Base-by-base conservation (phyloP, 2,329 filamentous ascomycete genomes). In the Ceratocystis albifundus region DNA sequence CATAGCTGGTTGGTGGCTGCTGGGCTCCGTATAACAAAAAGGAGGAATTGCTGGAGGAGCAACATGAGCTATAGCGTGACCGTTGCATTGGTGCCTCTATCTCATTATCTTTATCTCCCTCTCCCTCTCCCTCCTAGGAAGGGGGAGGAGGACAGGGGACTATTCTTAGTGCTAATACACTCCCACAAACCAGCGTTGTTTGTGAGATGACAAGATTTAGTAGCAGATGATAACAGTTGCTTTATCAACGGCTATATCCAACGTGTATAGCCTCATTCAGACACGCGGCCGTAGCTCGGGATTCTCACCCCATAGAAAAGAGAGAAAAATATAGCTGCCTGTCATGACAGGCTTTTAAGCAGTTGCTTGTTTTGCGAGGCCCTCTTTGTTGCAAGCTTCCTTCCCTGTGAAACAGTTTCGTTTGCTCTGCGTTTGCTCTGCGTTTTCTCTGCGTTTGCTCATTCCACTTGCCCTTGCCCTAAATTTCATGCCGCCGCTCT, bases 361-460 rank as follows among this genome's bases (percentile, higher is more conserved):
- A 57, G 25, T 57, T 57, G 53, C 53, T 57, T 57, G 53, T 57
- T 57, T 57, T 30, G 25, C 32, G 25, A 57, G 53, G 25, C 53
- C 53, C 53, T 57, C 53, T 36, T 36, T 36, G 8, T 12, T 36
- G 32, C 32, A 36, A 36, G 32, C 10, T 36, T 36, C 10, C 10
- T 36, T 36, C 10, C 10, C n/a, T 22, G 22, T 30, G 53, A 57
- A 57, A 57, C 53, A n/a, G 53, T 57, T 57, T 57, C 53, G 53
- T 57, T 57, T 57, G 22, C 10, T 10, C 2, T 53, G 20, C 50
- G 50, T 28, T 55, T 55, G 4, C 50, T 1, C 50, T 55, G 30
- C 30, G 30, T 32, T 32, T 32, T 5, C 30, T 8, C 48, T 53
- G 48, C 45, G 4, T 20, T 48, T 48, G 45, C 50, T 30, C 8